Conservation (phyloP, 2,329 filamentous ascomycete species). For the Lecanoromycetidae sp. region DNA sequence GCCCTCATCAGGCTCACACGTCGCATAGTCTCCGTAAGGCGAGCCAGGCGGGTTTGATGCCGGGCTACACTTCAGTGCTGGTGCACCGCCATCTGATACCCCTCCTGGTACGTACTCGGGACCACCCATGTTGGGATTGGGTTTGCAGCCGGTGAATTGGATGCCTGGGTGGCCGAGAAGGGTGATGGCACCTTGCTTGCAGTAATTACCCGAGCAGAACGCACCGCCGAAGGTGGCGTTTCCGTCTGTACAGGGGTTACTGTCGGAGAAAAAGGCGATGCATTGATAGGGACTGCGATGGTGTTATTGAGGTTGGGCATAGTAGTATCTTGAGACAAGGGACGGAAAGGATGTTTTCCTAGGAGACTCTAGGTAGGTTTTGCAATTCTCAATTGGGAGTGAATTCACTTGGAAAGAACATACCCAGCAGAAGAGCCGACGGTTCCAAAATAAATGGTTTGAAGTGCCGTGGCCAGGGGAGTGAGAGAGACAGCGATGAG, state of each 20-base stretch:
- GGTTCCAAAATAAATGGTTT: neutral
- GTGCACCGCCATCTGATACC: neutral
- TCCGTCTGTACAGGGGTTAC: neutral
- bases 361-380: neutral
- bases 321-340: neutral
- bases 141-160: neutral
- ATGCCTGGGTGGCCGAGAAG: neutral
- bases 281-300: neutral
- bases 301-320: neutral
- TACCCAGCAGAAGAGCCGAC: neutral
- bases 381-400: neutral
- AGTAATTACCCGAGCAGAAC: neutral
- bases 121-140: neutral
- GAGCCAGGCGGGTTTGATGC: neutral
- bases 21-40: neutral
- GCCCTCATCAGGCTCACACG: neutral
- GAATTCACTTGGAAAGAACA: neutral
- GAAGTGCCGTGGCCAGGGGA: neutral
- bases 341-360: neutral
- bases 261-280: neutral
- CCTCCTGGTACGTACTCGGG: neutral
- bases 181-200: neutral
- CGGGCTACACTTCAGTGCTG: neutral
- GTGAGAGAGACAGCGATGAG: neutral
- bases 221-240: neutral